Evolutionary conservation across 169 alveolate genomes (phyloP).

Genomic region (Plasmodium blacklocki): DNA sequence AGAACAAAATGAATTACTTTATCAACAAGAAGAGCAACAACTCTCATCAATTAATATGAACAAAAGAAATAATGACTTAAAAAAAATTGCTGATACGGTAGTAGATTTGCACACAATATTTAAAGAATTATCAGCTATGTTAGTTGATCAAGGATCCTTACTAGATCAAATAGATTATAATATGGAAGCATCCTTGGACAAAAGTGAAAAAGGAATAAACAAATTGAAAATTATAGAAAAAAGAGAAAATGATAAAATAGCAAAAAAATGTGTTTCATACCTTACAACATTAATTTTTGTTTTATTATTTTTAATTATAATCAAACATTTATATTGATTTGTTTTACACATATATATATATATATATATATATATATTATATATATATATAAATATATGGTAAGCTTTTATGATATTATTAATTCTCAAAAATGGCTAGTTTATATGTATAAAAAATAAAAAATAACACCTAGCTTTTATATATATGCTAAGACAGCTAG

Average conservation of each 20-base stretch:
- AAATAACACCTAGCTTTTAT: too few species aligned
- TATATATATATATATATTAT: conserved; percentile 12
- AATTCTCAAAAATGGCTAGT: not conserved
- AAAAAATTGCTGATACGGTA: conserved; percentile 83
- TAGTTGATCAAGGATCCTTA: conserved; percentile 88
- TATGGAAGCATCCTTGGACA: conserved; percentile 76
- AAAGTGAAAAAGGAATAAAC: conserved; percentile 70
- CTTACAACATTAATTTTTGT: conserved; percentile 46
- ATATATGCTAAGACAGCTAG: not conserved
- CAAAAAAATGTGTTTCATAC: conserved; percentile 64
- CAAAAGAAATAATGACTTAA: conserved; percentile 81
- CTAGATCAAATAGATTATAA: conserved; percentile 88
- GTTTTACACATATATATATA: not conserved
- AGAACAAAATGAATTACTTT: conserved; percentile 41
- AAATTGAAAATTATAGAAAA: conserved; percentile 65
- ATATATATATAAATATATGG: not conserved
- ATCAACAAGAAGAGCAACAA: conserved; percentile 55
- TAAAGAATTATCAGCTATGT: conserved; percentile 85
- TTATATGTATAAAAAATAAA: too few species aligned
- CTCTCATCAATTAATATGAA: conserved; percentile 63
- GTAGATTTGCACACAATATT: conserved; percentile 84
- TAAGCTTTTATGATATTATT: not conserved
- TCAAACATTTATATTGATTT: conserved; percentile 43
- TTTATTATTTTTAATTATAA: conserved; percentile 57
- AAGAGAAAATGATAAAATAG: conserved; percentile 31